A percentile compares a stretch with the other conserved stretches of the same genome.
Conservation (phyloP, 1,284 basidiomycete genomes). For the Entoloma clypeatum region DNA sequence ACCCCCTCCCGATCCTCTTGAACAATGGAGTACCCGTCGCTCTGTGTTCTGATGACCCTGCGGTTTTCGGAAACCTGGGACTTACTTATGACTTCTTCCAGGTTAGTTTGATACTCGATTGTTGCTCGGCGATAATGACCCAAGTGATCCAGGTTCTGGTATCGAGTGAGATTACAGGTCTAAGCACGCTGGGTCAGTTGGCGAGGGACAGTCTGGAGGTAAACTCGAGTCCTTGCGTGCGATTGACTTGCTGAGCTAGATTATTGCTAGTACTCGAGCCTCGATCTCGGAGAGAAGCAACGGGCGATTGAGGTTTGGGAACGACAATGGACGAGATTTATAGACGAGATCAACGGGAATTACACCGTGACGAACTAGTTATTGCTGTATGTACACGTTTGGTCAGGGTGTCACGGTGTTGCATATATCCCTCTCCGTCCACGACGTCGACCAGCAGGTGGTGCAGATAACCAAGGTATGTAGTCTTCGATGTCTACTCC, state of each 20-base stretch:
- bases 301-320: constrained; percentile 47
- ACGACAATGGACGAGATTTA: constrained; percentile 47
- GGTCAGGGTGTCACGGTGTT: background rate
- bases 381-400: constrained; percentile 3
- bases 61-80: constrained; percentile 75
- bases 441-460: background rate
- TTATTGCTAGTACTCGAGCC: constrained; percentile 57
- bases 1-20: constrained; percentile 62
- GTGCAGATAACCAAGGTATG: constrained; percentile 38
- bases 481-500: constrained; percentile 24
- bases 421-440: background rate
- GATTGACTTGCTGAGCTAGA: constrained; percentile 24
- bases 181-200: constrained; percentile 55
- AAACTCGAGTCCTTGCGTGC: constrained; percentile 14
- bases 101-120: constrained; percentile 29
- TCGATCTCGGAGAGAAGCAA: constrained; percentile 46
- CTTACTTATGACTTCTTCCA: constrained; percentile 72
- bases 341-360: constrained; percentile 37
- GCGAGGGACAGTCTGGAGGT: constrained; percentile 66
- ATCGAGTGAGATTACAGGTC: constrained; percentile 59
- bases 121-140: background rate
- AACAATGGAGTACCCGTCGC: constrained; percentile 69
- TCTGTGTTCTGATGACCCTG: constrained; percentile 70
- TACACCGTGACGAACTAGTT: background rate
- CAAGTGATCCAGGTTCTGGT: constrained; percentile 48